A percentile compares a stretch with the other conserved stretches of the same genome.
These are phyloP conservation scores for Fusarium hostae DNA, from an alignment of 2,329 filamentous ascomycete species.

Conservation along the genomic window DNA sequence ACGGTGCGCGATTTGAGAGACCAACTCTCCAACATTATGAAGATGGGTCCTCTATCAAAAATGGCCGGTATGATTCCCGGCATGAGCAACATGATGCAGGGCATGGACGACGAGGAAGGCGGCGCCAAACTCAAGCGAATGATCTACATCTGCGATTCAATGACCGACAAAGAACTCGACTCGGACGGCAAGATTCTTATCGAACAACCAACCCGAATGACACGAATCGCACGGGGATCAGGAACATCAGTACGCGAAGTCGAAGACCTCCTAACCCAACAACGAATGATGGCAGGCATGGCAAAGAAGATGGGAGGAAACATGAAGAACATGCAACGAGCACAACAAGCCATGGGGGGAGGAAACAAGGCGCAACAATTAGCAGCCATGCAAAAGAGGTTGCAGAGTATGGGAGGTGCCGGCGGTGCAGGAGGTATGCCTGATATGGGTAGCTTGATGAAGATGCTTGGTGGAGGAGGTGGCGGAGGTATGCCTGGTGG, in stretches of 20 bases:
- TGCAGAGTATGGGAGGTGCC: conserved; percentile 89
- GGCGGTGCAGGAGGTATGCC: conserved; percentile 76
- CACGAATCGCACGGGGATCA: conserved; percentile 86
- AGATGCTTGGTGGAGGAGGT: conserved; percentile 80
- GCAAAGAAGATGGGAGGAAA: conserved; percentile 98
- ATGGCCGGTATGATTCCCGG: conserved; percentile 99
- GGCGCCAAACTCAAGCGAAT: conserved; percentile 92
- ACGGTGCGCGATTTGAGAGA: conserved; percentile 94
- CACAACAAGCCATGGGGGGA: conserved; percentile 89
- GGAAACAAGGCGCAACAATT: conserved; percentile 93
- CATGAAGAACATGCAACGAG: conserved; percentile 97
- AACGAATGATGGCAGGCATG: conserved; percentile 99
- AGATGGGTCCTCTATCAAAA: conserved; percentile 97
- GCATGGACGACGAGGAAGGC: conserved; percentile 98
- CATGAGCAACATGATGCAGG: conserved; percentile 90
- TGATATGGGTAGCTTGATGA: conserved; percentile 88
- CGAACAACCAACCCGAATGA: conserved; percentile 92
- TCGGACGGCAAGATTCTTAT: conserved; percentile 94
- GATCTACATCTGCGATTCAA: conserved; percentile 99
- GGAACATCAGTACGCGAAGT: conserved; percentile 93
- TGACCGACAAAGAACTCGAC: conserved; percentile 96
- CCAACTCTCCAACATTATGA: conserved; percentile 98
- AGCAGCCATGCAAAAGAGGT: conserved; percentile 94
- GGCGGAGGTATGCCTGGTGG: conserved; percentile 61
- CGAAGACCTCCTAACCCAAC: conserved; percentile 96